phyloP scores from a whole-genome alignment of 169 alveolate species.

The Eimeria tenella region DNA sequence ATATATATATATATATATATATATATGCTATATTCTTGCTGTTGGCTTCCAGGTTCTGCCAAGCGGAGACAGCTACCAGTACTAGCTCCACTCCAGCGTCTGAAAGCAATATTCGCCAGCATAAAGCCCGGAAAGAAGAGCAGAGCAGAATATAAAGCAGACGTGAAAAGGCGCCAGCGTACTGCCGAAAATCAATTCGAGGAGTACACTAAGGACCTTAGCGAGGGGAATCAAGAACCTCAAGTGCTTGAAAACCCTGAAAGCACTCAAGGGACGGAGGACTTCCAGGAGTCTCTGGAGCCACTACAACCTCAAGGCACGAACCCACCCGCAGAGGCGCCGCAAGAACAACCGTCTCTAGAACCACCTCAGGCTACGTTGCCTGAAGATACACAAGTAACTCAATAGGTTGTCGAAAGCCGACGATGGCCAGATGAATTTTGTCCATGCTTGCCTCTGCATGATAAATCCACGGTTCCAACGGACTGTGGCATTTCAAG shows the following conservation, averaged over 20 bases:
- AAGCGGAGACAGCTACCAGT: constrained; percentile 35
- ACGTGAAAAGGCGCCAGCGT: neutral
- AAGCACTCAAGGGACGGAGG: neutral
- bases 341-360: too few species aligned
- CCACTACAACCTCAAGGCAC: neutral
- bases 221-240: neutral
- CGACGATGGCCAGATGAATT: too few species aligned
- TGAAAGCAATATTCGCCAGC: neutral
- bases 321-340: too few species aligned
- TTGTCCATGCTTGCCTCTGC: too few species aligned
- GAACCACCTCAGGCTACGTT: too few species aligned
- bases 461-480: too few species aligned
- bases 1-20: too few species aligned
- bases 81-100: constrained; percentile 19
- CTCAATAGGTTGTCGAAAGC: neutral
- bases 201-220: neutral
- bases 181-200: neutral
- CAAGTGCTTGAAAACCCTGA: neutral
- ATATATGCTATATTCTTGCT: neutral
- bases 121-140: constrained; percentile 35
- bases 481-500: too few species aligned
- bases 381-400: neutral
- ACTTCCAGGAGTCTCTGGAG: neutral
- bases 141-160: constrained; percentile 21
- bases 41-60: constrained; percentile 20